Percentiles rank a stretch among this genome's conserved stretches.
phyloP scores from a whole-genome alignment of 352 stramenopile genomes.

The Phytophthora vignae region DNA sequence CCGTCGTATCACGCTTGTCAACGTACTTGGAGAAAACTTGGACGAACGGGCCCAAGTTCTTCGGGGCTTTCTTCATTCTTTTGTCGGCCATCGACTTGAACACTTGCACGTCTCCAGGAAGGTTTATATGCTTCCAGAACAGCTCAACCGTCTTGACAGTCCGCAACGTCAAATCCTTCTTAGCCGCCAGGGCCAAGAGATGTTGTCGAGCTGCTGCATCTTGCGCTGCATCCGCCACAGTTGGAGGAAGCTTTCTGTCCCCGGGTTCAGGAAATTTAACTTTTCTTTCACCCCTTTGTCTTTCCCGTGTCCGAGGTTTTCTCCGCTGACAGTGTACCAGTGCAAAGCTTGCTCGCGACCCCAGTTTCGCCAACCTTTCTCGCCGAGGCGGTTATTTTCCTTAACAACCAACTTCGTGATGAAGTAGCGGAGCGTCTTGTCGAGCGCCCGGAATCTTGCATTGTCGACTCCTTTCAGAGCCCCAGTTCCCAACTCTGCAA shows the following conservation, averaged over 20 bases:
- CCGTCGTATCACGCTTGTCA: not conserved
- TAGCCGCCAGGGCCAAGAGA: not conserved
- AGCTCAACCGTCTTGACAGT: not conserved
- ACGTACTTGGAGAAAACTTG: not conserved
- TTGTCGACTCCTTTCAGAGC: constrained; percentile 1
- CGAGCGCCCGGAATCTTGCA: not conserved
- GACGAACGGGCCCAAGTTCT: not conserved
- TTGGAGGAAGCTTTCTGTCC: not conserved
- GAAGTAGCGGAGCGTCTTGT: not conserved
- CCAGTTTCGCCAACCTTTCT: not conserved
- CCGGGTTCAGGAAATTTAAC: not conserved
- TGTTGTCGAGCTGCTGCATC: not conserved
- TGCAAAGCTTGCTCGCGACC: not conserved
- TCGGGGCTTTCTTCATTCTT: not conserved
- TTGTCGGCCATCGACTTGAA: not conserved
- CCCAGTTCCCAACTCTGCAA: not conserved
- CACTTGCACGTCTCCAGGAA: not conserved
- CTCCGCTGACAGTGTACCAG: not conserved
- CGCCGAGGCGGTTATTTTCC: not conserved
- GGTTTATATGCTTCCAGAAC: not conserved
- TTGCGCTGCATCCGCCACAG: not conserved
- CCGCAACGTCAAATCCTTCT: not conserved
- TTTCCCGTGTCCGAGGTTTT: not conserved
- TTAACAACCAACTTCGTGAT: not conserved
- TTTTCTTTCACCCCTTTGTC: not conserved